phyloP scores from a whole-genome alignment of 768 basidiomycete species.

The Leccinum longicurvipes region DNA sequence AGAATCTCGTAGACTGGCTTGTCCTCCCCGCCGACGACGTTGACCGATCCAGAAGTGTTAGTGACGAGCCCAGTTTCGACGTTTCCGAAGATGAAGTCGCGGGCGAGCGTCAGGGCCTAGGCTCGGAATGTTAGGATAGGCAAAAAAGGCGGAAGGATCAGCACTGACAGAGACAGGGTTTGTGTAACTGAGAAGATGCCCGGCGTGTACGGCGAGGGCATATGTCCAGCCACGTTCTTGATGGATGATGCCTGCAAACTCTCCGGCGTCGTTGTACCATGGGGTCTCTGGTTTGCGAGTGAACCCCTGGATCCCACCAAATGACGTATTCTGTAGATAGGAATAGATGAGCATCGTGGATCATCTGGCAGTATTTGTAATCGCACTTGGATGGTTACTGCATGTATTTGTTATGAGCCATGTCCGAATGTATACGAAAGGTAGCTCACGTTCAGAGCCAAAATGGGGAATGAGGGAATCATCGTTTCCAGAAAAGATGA shows the following conservation, averaged over 20 bases:
- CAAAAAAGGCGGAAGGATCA: not conserved
- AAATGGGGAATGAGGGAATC: slow-evolving; percentile 63
- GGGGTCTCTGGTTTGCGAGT: slow-evolving; percentile 64
- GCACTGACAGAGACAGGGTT: slow-evolving; percentile 45
- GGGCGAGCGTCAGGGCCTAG: slow-evolving; percentile 59
- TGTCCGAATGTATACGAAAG: not conserved
- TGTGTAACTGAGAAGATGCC: slow-evolving; percentile 38
- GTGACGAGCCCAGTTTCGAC: slow-evolving; percentile 58
- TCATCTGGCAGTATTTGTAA: not conserved
- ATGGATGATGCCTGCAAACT: slow-evolving; percentile 66
- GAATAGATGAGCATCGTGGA: not conserved
- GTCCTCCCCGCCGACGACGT: slow-evolving; percentile 52
- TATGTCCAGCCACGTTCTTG: slow-evolving; percentile 66
- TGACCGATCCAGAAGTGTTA: slow-evolving; percentile 19
- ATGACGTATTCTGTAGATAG: slow-evolving; percentile 62
- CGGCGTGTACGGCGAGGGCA: slow-evolving; percentile 35
- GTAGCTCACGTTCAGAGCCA: slow-evolving; percentile 54
- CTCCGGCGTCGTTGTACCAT: slow-evolving; percentile 57
- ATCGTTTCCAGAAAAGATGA: slow-evolving; percentile 68
- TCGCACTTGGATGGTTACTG: slow-evolving; percentile 55
- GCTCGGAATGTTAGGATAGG: not conserved
- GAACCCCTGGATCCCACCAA: slow-evolving; percentile 75
- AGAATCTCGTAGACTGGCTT: too few species aligned
- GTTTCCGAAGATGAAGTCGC: slow-evolving; percentile 65
- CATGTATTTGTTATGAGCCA: slow-evolving; percentile 8